Conservation (phyloP, 805 yeast species). For the Ogataea ganodermae region DNA sequence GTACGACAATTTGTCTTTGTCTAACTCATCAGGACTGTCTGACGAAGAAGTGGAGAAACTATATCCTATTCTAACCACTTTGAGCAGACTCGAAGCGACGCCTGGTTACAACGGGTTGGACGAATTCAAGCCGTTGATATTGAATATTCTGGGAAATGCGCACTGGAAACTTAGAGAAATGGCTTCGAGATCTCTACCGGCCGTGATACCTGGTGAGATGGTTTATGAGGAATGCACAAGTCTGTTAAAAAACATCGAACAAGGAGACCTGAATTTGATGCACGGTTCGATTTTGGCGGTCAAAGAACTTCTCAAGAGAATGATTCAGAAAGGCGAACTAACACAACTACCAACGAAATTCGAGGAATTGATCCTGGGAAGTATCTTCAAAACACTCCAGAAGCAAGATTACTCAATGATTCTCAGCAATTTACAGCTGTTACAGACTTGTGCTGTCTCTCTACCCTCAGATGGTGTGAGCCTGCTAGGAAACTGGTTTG, state of each 20-base stretch:
- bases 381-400: slow-evolving; percentile 21
- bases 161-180: slow-evolving; percentile 88
- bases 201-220: slow-evolving; percentile 42
- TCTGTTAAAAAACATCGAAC: slow-evolving; percentile 10
- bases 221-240: slow-evolving; percentile 31
- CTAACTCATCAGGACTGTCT: slow-evolving; percentile 27
- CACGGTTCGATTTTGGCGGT: slow-evolving; percentile 66
- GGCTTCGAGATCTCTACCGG: slow-evolving; percentile 71
- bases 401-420: slow-evolving; percentile 25
- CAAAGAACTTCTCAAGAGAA: slow-evolving; percentile 34
- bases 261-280: slow-evolving; percentile 41
- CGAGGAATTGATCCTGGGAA: slow-evolving; percentile 32
- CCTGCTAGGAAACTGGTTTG: slow-evolving; percentile 39
- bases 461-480: slow-evolving; percentile 16
- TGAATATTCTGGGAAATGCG: slow-evolving; percentile 49
- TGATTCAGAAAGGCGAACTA: slow-evolving; percentile 28
- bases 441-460: not conserved
- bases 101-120: slow-evolving; percentile 53
- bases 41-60: slow-evolving; percentile 54
- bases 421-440: slow-evolving; percentile 26
- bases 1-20: slow-evolving; percentile 40
- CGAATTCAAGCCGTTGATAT: slow-evolving; percentile 52
- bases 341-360: slow-evolving; percentile 20
- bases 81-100: slow-evolving; percentile 67
- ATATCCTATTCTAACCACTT: slow-evolving; percentile 73